Conservation (phyloP, 2,329 filamentous ascomycete genomes). For the Calonectria naviculata region DNA sequence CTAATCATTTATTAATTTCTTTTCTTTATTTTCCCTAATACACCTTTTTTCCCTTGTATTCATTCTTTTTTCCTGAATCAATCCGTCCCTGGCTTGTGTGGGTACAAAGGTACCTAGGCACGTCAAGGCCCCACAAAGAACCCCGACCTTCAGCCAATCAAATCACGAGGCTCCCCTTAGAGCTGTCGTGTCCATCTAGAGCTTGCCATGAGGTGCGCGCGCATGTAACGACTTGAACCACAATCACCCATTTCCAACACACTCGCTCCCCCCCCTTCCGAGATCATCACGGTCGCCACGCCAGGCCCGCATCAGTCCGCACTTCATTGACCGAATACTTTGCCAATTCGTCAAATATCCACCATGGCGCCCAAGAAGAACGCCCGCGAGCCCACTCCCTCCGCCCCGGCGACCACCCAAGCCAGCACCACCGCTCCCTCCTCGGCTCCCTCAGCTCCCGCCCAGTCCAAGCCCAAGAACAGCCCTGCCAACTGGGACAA, state of each 20-base stretch:
- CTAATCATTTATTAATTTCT: no score
- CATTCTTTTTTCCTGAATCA: no score
- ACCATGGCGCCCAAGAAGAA: conserved; percentile 65
- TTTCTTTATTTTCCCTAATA: no score
- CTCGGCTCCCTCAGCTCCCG: conserved; percentile 41
- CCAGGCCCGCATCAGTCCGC: neutral
- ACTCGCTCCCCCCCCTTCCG: conserved; percentile 16
- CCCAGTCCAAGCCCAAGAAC: conserved; percentile 37
- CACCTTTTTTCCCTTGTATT: no score
- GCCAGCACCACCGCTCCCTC: conserved; percentile 41
- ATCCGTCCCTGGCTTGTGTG: neutral
- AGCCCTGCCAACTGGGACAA: conserved; percentile 59
- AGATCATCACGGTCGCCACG: neutral
- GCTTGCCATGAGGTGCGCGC: conserved; percentile 23
- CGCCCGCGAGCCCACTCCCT: conserved; percentile 45
- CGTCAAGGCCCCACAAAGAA: conserved; percentile 4
- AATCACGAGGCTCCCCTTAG: conserved; percentile 31
- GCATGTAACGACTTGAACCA: conserved; percentile 26
- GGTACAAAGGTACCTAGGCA: neutral
- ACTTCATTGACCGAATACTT: neutral
- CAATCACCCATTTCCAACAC: conserved; percentile 18
- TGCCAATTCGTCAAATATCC: conserved; percentile 15
- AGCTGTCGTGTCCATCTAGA: conserved; percentile 52
- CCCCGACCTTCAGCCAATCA: conserved; percentile 45
- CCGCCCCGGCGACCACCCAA: conserved; percentile 46